phyloP scores from a whole-genome alignment of 1,284 basidiomycete species.

The Baeospora myosura region DNA sequence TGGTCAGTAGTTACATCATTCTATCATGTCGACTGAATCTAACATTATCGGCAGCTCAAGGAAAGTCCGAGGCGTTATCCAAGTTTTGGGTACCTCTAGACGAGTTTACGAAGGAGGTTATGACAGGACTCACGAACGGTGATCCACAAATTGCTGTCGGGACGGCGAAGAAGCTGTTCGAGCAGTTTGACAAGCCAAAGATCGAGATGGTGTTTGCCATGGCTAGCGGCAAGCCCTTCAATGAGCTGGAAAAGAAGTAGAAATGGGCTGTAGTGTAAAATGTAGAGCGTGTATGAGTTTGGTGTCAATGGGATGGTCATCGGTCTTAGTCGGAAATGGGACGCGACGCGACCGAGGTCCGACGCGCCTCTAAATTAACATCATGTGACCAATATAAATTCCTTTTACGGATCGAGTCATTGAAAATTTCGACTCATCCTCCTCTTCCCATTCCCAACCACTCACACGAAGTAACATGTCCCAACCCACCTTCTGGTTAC shows the following conservation, averaged over 20 bases:
- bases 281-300: too few species aligned
- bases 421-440: neutral
- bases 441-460: neutral
- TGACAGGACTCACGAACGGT: constrained; percentile 43
- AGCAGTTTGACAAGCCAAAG: constrained; percentile 22
- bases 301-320: too few species aligned
- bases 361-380: too few species aligned
- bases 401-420: neutral
- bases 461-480: constrained; percentile 25
- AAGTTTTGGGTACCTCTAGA: constrained; percentile 56
- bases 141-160: constrained; percentile 34
- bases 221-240: too few species aligned
- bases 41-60: constrained; percentile 33
- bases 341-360: too few species aligned
- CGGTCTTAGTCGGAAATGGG: too few species aligned
- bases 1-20: constrained; percentile 27
- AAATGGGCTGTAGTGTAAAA: too few species aligned
- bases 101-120: constrained; percentile 37
- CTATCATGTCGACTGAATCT: constrained; percentile 1
- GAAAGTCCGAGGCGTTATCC: constrained; percentile 38
- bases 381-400: neutral
- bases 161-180: constrained; percentile 16
- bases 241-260: too few species aligned
- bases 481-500: constrained; percentile 68
- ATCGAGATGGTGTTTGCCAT: too few species aligned